phyloP scores from a whole-genome alignment of 305 asterid species.

The Solanum chacoense region DNA sequence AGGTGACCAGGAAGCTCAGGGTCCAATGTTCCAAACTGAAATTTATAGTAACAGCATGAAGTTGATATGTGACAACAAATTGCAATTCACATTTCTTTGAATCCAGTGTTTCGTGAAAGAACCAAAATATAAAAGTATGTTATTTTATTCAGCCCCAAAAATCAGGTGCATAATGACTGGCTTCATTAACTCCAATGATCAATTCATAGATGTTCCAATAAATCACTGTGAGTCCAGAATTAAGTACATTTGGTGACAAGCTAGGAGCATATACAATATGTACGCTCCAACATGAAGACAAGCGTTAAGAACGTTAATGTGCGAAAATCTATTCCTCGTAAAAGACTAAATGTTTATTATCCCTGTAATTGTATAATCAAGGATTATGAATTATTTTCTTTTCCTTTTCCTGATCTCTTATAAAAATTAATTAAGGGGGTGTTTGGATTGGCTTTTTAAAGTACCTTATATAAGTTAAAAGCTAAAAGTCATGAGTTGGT shows the following conservation, averaged over 20 bases:
- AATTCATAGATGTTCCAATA: neutral
- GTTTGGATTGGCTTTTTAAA: neutral
- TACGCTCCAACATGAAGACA: neutral
- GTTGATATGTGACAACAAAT: neutral
- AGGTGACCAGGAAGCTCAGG: constrained; percentile 96
- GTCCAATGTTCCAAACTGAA: constrained; percentile 78
- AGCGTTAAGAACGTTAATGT: neutral
- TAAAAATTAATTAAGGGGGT: neutral
- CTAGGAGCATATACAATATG: neutral
- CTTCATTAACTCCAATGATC: neutral
- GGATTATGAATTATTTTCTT: neutral
- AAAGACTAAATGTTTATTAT: neutral
- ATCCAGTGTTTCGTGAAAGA: neutral
- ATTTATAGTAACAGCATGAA: constrained; percentile 5
- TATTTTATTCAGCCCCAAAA: neutral
- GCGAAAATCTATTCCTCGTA: neutral
- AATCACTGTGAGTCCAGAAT: neutral
- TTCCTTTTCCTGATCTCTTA: neutral
- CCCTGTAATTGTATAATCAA: neutral
- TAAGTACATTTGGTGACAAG: neutral
- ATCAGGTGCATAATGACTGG: neutral
- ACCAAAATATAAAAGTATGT: neutral
- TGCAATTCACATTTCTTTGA: neutral
- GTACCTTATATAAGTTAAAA: neutral
- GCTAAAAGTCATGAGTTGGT: neutral